These are phyloP conservation scores for Penicillium ochrochloron DNA, from an alignment of 495 filamentous ascomycete genomes.

Conservation along the genomic window DNA sequence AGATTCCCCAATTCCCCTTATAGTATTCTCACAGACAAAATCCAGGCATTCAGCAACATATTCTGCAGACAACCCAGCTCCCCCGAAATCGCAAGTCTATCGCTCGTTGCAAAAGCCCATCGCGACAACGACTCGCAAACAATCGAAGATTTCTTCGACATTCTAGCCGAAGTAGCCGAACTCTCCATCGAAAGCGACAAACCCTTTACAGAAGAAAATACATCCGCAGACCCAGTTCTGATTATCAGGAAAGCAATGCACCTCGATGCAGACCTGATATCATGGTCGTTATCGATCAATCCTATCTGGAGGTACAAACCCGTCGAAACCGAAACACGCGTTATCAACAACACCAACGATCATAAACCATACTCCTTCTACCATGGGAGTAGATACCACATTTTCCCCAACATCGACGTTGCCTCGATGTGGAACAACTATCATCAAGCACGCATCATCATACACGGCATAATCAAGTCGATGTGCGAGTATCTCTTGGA, in stretches of 20 bases:
- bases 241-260: slow-evolving; percentile 20
- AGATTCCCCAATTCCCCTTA: not conserved
- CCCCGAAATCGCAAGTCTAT: slow-evolving; percentile 18
- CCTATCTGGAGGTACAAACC: slow-evolving; percentile 12
- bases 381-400: slow-evolving; percentile 10
- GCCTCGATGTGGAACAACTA: slow-evolving; percentile 26
- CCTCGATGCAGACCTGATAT: slow-evolving; percentile 18
- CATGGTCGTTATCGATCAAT: slow-evolving; percentile 18
- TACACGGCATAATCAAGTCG: slow-evolving; percentile 20
- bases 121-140: not conserved
- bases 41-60: slow-evolving; percentile 22
- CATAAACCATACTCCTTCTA: not conserved
- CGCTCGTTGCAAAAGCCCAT: slow-evolving; percentile 9
- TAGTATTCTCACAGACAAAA: not conserved
- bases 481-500: slow-evolving; percentile 3
- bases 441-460: slow-evolving; percentile 21
- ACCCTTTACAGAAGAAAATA: not conserved
- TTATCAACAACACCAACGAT: not conserved
- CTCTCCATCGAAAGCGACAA: slow-evolving; percentile 16
- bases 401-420: slow-evolving; percentile 7
- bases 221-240: not conserved
- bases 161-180: slow-evolving; percentile 14
- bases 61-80: slow-evolving; percentile 16
- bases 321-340: not conserved
- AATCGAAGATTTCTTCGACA: slow-evolving; percentile 19